Conservation (phyloP, 345 rosid species). For the sweet orange (Citrus sinensis) region DVS_A1.0 CM039169.1:31401501-31402000, state of each 20-base stretch:
- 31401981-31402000: conserved; percentile 56
- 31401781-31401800: background rate
- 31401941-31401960: conserved; percentile 60
- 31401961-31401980: conserved; percentile 68
- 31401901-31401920: background rate
- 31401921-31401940: conserved; percentile 1
- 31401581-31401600: background rate
- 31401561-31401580: background rate
- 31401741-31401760: background rate
- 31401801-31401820: background rate
- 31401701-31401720: background rate
- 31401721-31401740: background rate
- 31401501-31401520: background rate
- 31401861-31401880: background rate
- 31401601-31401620: background rate
- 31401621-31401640: no score
- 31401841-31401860: background rate
- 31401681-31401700: background rate
- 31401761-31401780: background rate
- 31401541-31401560: background rate
- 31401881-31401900: background rate
- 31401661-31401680: background rate
- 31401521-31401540: background rate
- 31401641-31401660: background rate
- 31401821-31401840: background rate